Evolutionary conservation across 176 grass and related monocot genomes (phyloP), one percentile per base, ranked within the genome.

Genomic region (Raddia guianensis): DNA sequence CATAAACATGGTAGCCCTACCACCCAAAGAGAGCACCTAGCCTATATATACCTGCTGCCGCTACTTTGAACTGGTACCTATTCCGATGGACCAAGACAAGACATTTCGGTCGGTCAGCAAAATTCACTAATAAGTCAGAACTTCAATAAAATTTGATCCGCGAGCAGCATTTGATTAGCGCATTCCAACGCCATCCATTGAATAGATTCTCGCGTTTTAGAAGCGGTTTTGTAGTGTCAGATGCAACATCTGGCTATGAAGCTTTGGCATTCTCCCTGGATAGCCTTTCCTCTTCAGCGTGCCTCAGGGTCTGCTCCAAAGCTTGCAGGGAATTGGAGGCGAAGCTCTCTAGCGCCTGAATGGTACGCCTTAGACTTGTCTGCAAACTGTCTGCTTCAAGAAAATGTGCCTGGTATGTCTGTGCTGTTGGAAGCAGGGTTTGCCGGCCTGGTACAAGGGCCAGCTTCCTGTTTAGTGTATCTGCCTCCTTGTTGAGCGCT

Each of bases 401-500:
- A 20, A 54, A 72, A 74, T 84, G 84, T 3, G 34, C 84, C 34
- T 82, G 72, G 73, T 74, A 71, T 43, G 82, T 79, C 5, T 73
- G 75, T 16, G 72, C 55, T 15, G 84, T 71, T 21, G 74, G 66
- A 50, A 87, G 89, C 15, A 89, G 56, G 61, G 63, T 80, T 12
- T 83, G 86, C 48, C 86, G 79, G 18, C 87, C 97, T 9, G 93
- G 91, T 50, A 93, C 68, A 13, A 93, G 59, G 14, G 84, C 90
- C 6, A 99, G 85, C 72, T 99, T 99, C 66, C 63, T 96, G 66
- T 93, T 93, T 11, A 99, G 87, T 5, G 78, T 51, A 76, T 90
- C 89, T 15, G 88, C 73, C 78, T 96, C 91, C 79, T 93, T 99
- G 82, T 88, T 90, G 49, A 99, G 96, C 50, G 90, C 87, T 35